These are phyloP conservation scores for Backusella circina DNA, from an alignment of 192 early-diverging fungal genomes.

Conservation along the genomic window DNA sequence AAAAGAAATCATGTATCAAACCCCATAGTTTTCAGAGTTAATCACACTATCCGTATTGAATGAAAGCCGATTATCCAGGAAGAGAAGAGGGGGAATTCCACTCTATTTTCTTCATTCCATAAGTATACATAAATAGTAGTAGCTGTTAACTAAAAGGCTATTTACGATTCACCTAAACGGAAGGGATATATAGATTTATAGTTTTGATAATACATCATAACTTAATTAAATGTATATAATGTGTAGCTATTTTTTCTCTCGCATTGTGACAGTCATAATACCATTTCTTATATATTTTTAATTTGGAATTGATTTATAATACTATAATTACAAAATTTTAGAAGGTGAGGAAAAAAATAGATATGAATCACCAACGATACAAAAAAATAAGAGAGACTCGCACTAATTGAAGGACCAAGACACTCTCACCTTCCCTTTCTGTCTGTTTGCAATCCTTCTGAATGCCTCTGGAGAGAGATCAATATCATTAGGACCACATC, in stretches of 20 bases:
- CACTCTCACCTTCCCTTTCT: background rate
- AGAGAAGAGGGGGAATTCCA: background rate
- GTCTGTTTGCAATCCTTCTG: background rate
- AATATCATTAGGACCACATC: background rate
- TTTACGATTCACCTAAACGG: background rate
- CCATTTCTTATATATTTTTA: background rate
- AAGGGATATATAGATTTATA: background rate
- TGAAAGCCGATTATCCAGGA: background rate
- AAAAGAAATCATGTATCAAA: background rate
- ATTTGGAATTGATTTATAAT: background rate
- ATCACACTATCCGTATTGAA: background rate
- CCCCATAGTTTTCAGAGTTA: background rate
- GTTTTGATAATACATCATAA: background rate
- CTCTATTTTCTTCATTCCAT: background rate
- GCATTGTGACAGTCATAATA: background rate
- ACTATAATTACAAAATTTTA: background rate
- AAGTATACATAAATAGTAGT: background rate
- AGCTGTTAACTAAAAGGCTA: background rate
- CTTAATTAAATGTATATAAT: background rate
- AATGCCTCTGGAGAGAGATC: conserved; percentile 21
- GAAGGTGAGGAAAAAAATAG: background rate
- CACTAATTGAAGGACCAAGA: background rate
- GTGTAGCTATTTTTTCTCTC: background rate
- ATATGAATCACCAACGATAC: too few relatives aligned
- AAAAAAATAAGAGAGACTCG: background rate